These are phyloP conservation scores for Geopyxis carbonaria DNA, from an alignment of 495 filamentous ascomycete species.

Conservation along the genomic window DNA sequence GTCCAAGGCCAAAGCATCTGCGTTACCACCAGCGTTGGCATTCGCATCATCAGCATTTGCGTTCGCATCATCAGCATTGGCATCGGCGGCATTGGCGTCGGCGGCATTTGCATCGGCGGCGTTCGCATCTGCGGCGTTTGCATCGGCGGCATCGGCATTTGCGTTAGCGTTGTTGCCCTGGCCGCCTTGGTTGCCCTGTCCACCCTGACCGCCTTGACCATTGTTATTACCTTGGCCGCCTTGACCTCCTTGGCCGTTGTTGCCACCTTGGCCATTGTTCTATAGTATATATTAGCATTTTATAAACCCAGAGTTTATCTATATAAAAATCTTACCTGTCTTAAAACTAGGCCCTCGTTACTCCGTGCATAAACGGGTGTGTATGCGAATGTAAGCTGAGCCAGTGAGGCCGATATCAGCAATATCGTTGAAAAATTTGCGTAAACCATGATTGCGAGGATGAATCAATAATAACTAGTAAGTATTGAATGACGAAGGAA, in stretches of 20 bases:
- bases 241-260: too few species aligned
- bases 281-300: not conserved
- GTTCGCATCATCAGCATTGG: conserved; percentile 13
- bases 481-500: too few species aligned
- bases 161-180: conserved; percentile 2
- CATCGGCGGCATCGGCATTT: conserved; percentile 10
- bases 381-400: conserved; percentile 11
- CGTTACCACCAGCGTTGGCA: conserved; percentile 3
- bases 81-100: conserved; percentile 7
- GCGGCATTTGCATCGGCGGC: conserved; percentile 19
- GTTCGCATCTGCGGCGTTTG: conserved; percentile 18
- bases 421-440: conserved; percentile 16
- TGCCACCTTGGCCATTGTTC: not conserved
- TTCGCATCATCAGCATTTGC: conserved; percentile 11
- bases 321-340: conserved; percentile 14
- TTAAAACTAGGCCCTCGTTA: conserved; percentile 9
- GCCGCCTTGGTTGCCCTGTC: conserved; percentile 2
- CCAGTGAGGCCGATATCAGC: conserved; percentile 14
- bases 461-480: not conserved
- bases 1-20: conserved; percentile 10
- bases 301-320: not conserved
- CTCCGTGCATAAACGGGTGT: conserved; percentile 10
- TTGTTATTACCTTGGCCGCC: conserved; percentile 6
- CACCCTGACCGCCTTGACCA: conserved; percentile 4
- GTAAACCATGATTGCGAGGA: conserved; percentile 14